These are phyloP conservation scores for Quercus variabilis DNA, from an alignment of 306 rosid species.

Conservation along the genomic window DNA sequence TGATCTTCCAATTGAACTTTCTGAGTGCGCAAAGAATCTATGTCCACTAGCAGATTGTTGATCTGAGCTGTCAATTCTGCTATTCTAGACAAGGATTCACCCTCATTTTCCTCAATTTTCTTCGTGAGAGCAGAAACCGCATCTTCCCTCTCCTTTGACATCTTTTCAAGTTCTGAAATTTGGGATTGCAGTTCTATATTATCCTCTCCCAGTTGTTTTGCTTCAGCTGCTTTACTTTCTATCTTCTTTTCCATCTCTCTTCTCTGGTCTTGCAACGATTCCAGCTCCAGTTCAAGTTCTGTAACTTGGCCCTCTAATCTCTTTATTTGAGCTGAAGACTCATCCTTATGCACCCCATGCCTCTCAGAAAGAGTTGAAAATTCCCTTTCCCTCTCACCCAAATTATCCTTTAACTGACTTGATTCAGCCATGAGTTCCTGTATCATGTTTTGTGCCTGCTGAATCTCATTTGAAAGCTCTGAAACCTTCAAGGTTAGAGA, in stretches of 20 bases:
- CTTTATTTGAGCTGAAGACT: constrained; percentile 35
- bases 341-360: not conserved
- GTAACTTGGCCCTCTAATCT: constrained; percentile 28
- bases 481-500: no score
- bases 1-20: constrained; percentile 59
- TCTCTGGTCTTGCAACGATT: constrained; percentile 42
- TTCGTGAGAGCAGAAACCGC: constrained; percentile 45
- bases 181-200: constrained; percentile 36
- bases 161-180: constrained; percentile 50
- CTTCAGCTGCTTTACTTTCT: constrained; percentile 34
- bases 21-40: constrained; percentile 34
- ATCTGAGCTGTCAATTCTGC: constrained; percentile 54
- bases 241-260: constrained; percentile 42
- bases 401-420: no score
- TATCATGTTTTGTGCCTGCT: no score
- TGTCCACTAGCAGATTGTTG: constrained; percentile 43
- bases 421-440: no score
- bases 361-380: no score
- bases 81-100: constrained; percentile 42
- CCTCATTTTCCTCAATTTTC: constrained; percentile 53
- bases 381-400: no score
- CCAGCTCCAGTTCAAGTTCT: constrained; percentile 34
- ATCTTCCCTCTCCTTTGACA: constrained; percentile 50
- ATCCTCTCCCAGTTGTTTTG: constrained; percentile 24
- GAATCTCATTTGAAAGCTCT: no score